Evolutionary conservation across 305 asterid species (phyloP), one percentile per base, ranked within the genome.

Genomic region (Lippia alba): DNA sequence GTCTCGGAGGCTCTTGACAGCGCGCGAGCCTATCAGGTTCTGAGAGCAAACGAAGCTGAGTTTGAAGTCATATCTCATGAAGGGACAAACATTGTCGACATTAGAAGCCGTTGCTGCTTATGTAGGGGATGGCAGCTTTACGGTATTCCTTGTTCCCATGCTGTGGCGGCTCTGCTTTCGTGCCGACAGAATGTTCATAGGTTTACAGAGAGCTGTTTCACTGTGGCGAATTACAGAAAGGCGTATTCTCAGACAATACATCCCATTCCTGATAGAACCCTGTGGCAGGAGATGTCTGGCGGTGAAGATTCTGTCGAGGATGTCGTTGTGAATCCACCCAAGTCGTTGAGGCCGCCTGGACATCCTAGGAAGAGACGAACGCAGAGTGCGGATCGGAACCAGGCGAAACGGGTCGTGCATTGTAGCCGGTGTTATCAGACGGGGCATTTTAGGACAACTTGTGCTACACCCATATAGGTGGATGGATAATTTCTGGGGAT

Each of bases 381-480:
- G 11, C 79, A 80, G 12, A 57, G 60, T 1, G 88, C 79, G 58
- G 89, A 83, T 39, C 72, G 80, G 4, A 75, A 81, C 14, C 83
- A 54, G 70, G 69, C 63, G 18, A 89, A 87, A 75, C 19, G 99
- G 66, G 93, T 91, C 5, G 97, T 89, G 72, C 97, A 89, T 74
- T 91, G 98, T 70, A 89, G 97, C 80, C 91, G 97, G 10, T 93
- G 98, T 79, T 83, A 89, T 74, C 96, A 89, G 85, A 89, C 96
- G 0, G 98, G 98, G 10, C 97, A 93, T 76, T 80, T 83, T 69
- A 73, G 88, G 56, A 83, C 88, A 33, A 77, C 85, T 4, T 87
- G 96, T 74, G 84, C 90, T 15, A 80, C 91, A 8, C 94, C 96
- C 5, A 78, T 85, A 63, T 89, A 79, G 79, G 18, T 65, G 9